A percentile compares a stretch with the other conserved stretches of the same genome.
phyloP scores from a whole-genome alignment of 257 asterid species.

The Solanum habrochaites region DNA sequence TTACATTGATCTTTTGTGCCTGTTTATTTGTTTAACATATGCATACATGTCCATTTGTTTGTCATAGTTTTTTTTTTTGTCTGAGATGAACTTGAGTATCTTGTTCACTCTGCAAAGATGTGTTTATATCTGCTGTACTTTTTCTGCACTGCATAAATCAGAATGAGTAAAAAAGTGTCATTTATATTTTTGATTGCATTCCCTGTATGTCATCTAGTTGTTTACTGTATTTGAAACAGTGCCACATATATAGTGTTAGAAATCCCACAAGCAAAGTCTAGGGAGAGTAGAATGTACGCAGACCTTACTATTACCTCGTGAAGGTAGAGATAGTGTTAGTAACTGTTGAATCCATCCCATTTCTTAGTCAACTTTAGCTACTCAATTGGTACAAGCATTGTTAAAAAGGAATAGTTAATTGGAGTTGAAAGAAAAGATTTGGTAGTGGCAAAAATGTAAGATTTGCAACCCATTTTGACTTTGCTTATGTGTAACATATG shows the following conservation, averaged over 20 bases:
- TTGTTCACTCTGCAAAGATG: neutral
- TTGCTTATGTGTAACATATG: too few species aligned
- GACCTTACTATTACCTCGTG: neutral
- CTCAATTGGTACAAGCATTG: too few species aligned
- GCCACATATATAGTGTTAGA: neutral
- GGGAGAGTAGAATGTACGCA: neutral
- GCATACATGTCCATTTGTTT: neutral
- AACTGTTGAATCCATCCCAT: too few species aligned
- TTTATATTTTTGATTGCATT: neutral
- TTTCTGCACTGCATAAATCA: neutral
- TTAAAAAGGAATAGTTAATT: too few species aligned
- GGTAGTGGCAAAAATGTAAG: too few species aligned
- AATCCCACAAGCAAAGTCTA: neutral
- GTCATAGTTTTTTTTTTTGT: neutral
- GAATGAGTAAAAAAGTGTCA: neutral
- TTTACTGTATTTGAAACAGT: neutral
- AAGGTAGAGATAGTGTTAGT: neutral
- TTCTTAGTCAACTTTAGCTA: too few species aligned
- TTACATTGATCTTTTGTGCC: neutral
- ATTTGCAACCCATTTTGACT: too few species aligned
- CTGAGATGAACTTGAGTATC: neutral
- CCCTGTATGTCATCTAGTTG: neutral
- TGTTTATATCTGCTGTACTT: neutral
- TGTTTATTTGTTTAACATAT: neutral
- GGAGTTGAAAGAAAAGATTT: too few species aligned